Evolutionary conservation across 148 eudicot genomes (phyloP).

Genomic region (Cornus suecica): DNA sequence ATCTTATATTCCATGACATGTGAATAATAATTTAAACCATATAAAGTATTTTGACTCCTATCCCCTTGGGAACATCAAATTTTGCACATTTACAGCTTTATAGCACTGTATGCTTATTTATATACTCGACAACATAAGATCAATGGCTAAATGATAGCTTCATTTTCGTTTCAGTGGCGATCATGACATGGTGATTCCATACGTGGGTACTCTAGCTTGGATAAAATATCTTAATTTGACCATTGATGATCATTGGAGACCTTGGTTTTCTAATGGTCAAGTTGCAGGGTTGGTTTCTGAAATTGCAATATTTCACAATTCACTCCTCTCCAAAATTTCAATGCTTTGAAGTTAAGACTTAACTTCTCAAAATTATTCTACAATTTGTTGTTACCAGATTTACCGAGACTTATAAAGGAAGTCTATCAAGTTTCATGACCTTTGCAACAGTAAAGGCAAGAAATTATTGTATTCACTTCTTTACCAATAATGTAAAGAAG

Average conservation of each 20-base stretch:
- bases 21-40: no score
- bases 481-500: neutral
- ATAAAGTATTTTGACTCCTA: no score
- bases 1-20: no score
- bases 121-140: no score
- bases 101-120: no score
- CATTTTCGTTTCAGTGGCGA: conserved; percentile 12
- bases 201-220: conserved; percentile 33
- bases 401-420: neutral
- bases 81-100: no score
- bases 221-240: conserved; percentile 19
- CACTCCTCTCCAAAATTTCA: neutral
- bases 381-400: neutral
- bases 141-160: neutral
- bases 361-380: neutral
- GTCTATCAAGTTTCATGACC: conserved; percentile 9
- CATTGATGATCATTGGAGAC: conserved; percentile 24
- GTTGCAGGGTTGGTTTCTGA: conserved; percentile 27
- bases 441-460: conserved; percentile 34
- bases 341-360: conserved; percentile 8
- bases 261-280: conserved; percentile 33
- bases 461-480: no score
- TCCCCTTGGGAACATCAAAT: no score
- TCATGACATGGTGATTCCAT: conserved; percentile 28
- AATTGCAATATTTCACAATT: neutral